These are phyloP conservation scores for Candida rishiriensis DNA, from an alignment of 805 yeast genomes.

Conservation along the genomic window DNA sequence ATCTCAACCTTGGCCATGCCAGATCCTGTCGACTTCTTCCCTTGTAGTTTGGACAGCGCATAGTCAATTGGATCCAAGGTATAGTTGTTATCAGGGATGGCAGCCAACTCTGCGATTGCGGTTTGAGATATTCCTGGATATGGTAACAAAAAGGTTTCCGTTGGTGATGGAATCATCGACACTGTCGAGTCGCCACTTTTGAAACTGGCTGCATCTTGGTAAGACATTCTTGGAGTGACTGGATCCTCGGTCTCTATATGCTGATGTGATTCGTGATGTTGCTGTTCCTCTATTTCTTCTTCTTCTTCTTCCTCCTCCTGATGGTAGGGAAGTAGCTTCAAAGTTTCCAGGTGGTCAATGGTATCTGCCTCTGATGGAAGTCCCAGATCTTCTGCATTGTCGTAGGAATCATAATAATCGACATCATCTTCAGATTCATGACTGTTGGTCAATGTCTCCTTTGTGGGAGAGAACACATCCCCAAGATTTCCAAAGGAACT, in stretches of 20 bases:
- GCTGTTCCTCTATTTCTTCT: constrained; percentile 5
- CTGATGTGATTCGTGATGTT: not conserved
- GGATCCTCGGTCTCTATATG: constrained; percentile 10
- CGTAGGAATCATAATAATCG: too few relatives aligned
- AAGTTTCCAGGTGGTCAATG: not conserved
- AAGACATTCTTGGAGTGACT: constrained; percentile 9
- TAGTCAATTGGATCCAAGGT: constrained; percentile 67
- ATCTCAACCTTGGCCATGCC: constrained; percentile 7
- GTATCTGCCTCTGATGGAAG: not conserved
- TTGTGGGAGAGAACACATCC: constrained; percentile 8
- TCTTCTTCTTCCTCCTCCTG: constrained; percentile 15
- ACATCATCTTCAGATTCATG: too few relatives aligned
- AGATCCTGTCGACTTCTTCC: not conserved
- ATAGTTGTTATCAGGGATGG: constrained; percentile 74
- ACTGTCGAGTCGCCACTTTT: constrained; percentile 15
- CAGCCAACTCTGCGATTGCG: constrained; percentile 72
- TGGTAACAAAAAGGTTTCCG: constrained; percentile 32
- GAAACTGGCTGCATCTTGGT: constrained; percentile 4
- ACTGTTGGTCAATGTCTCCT: not conserved
- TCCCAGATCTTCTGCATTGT: too few relatives aligned
- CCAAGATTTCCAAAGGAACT: constrained; percentile 46
- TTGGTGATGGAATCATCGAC: constrained; percentile 30
- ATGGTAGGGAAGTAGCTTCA: not conserved
- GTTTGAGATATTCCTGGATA: constrained; percentile 48
- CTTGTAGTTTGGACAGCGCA: constrained; percentile 62